Evolutionary conservation across 345 rosid genomes (phyloP), one percentile per base, ranked within the genome.

Genomic region (Eucalyptus globulus): DNA sequence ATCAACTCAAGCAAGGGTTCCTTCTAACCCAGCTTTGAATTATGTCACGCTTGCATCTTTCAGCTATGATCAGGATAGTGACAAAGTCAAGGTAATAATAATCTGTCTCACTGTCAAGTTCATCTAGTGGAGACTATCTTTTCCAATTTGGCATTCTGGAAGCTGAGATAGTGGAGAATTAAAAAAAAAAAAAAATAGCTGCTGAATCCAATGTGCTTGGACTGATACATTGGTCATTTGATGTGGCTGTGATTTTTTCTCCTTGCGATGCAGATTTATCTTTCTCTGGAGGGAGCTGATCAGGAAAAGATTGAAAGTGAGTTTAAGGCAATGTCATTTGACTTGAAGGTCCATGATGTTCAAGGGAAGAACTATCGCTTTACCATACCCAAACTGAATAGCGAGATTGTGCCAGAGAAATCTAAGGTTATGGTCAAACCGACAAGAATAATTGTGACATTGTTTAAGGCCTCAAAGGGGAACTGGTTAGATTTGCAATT

Each of bases 41-140:
- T 98, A 97, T 87, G 87, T 88, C 11, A 90, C 98, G 9, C 95
- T 98, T 22, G 94, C 93, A 89, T 94, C 99, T 24, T 98, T 97
- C 89, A 97, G 99, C 94, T 98, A 97, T 97, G 99, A 98, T 92
- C 99, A 98, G 94, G 99, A 98, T 90, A 95, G 90, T 91, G 99
- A 97, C 49, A 98, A 95, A 94, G 95, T 97, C 90, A 98, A 97
- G 99, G 99, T 97, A 93, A 88, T 49, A 4, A 49, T 27, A 62
- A 49, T 31, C 47, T 7, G 21, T 67, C 24, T 53, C 31, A 34
- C 69, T 22, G 88, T 87, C n/a, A 58, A 50, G 56, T 86, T 87
- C 67, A 51, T 54, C 69, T 76, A 21, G 85, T 37, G 43, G 85
- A 40, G 85, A 76, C 47, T 76, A 40, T 76, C 14, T 34, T 76